phyloP scores from a whole-genome alignment of 768 basidiomycete species.

The Pleurotus cornucopiae region DNA sequence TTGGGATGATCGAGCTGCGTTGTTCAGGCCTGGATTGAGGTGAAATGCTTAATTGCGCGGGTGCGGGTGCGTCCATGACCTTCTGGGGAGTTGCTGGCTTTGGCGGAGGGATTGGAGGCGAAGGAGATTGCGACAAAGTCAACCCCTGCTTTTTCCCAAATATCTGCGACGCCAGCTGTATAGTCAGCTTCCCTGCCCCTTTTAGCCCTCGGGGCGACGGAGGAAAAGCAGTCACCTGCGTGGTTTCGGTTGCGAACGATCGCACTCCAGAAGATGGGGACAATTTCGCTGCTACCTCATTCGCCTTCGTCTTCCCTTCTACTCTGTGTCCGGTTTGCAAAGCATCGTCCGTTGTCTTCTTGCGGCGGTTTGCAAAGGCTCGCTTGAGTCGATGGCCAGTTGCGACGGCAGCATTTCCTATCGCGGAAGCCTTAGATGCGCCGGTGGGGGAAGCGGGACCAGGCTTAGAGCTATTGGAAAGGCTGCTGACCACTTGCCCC shows the following conservation, averaged over 20 bases:
- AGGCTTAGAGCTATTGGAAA: conserved; percentile 1
- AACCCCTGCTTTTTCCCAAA: conserved; percentile 23
- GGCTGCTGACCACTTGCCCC: conserved; percentile 11
- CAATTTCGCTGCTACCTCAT: neutral
- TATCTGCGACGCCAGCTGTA: conserved; percentile 46
- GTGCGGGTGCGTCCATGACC: neutral
- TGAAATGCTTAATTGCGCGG: neutral
- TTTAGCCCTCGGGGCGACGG: conserved; percentile 10
- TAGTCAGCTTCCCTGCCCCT: conserved; percentile 30
- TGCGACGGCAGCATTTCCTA: conserved; percentile 29
- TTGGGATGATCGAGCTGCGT: conserved; percentile 48
- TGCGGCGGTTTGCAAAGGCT: conserved; percentile 51
- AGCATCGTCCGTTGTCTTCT: conserved; percentile 33
- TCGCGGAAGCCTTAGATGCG: conserved; percentile 6
- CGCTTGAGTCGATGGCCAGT: conserved; percentile 54
- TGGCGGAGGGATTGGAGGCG: conserved; percentile 28
- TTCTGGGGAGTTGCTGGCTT: conserved; percentile 17
- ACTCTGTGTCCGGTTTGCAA: neutral
- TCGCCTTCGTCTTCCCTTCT: neutral
- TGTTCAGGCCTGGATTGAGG: conserved; percentile 24
- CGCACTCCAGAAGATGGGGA: neutral
- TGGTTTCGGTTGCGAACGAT: conserved; percentile 1
- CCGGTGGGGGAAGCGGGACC: neutral
- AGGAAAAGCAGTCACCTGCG: conserved; percentile 8
- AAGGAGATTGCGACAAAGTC: conserved; percentile 21